A percentile compares a stretch with the other conserved stretches of the same genome.
phyloP scores from a whole-genome alignment of 176 grass and related monocot species.

The Bolboschoenus planiculmis region DNA sequence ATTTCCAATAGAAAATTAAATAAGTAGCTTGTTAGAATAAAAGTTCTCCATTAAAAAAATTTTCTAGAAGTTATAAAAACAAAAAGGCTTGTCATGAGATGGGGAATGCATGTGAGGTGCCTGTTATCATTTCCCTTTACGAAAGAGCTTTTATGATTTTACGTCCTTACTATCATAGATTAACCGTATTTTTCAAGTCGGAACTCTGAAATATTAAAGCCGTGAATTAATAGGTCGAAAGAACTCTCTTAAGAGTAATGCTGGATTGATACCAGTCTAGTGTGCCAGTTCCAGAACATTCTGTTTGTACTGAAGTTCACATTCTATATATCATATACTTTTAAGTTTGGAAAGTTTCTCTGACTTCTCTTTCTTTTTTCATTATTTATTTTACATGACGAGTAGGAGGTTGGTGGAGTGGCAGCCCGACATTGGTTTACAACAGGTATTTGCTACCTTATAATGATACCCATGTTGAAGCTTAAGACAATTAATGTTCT shows the following conservation, averaged over 20 bases:
- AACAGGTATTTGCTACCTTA: conserved; percentile 59
- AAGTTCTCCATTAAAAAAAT: not conserved
- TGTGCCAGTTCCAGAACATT: not conserved
- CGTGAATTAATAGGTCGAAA: not conserved
- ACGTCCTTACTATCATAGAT: not conserved
- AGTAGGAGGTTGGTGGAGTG: conserved; percentile 99
- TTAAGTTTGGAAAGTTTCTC: conserved; percentile 1
- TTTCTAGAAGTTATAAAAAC: not conserved
- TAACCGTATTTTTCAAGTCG: not conserved
- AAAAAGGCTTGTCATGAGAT: not conserved
- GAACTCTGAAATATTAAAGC: not conserved
- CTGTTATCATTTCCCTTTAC: not conserved
- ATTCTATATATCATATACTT: conserved; percentile 6
- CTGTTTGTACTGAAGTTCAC: not conserved
- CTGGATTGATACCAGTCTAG: not conserved
- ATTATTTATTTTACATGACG: conserved; percentile 11
- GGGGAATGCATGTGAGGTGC: not conserved
- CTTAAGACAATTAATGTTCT: conserved; percentile 2
- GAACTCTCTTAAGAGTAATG: not conserved
- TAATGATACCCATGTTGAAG: not conserved
- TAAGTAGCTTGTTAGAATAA: not conserved
- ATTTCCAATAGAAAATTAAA: not conserved
- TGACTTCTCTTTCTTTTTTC: not conserved
- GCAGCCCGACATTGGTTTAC: conserved; percentile 59
- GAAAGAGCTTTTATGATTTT: not conserved